Evolutionary conservation across 1,284 basidiomycete genomes (phyloP), one percentile per base, ranked within the genome.

Genomic region (Tilletia walkeri): DNA sequence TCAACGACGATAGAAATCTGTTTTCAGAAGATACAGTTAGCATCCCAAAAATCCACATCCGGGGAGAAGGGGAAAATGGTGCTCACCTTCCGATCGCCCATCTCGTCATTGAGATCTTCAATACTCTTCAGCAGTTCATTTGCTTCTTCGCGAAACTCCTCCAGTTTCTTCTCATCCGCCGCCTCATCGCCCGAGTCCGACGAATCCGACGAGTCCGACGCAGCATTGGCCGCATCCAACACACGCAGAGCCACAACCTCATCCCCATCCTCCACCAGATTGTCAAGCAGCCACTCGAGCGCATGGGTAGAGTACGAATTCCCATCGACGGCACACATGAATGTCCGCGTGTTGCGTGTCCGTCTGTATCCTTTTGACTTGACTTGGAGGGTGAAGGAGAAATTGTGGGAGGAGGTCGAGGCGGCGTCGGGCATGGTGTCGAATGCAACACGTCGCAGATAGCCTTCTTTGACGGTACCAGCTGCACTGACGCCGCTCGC

Each of bases 161-260:
- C 90, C 78, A 94, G 93, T 36, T 86, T 86, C n/a, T 87, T 87
- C 0, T 94, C 95, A 71, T 95, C 92, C 54, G 95, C 93, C 20
- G 93, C 88, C 18, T 95, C 89, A 54, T 91, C 86, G 69, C 93
- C 90, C 78, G 94, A 92, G 48, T 67, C 66, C 5, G 24, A 34
- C 3, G n/a, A 90, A 48, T 84, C 84, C 34, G 91, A 91, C 66
- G 94, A 93, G 70, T 90, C 87, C 75, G 10, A 24, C 6, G 59
- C 34, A 10, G 59, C 30, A 18, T 41, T 10, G 36, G 59, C 59
- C 3, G 59, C 59, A 39, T 95, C 94, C 24, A 95, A 89, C 1
- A 96, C 94, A 53, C 95, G 87, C 71, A 93, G 91, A 4, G 97
- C 92, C 69, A 99, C 90, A 38, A 98, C 86, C 84, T 98, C 95